These are phyloP conservation scores for Verticillium longisporum DNA, from an alignment of 2,329 filamentous ascomycete species.

Conservation along the genomic window DNA sequence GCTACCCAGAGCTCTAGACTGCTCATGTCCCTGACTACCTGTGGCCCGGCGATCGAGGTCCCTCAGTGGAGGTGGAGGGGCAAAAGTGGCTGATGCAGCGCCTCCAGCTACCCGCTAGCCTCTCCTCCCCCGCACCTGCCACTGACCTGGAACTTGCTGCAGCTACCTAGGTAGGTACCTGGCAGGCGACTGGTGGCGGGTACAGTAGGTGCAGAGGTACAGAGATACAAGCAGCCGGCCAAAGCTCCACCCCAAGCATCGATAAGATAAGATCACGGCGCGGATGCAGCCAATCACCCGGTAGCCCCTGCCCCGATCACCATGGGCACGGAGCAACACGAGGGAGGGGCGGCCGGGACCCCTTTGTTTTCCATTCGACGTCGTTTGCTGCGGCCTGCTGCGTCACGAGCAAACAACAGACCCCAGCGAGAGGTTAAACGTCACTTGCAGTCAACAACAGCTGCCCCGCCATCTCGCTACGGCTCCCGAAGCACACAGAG, in stretches of 20 bases:
- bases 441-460: background rate
- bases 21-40: background rate
- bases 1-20: slow-evolving; percentile 1
- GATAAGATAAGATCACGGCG: background rate
- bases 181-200: too few species aligned
- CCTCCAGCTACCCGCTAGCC: background rate
- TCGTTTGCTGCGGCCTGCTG: background rate
- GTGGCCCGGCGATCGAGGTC: background rate
- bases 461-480: background rate
- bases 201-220: too few species aligned
- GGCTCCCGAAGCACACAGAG: background rate
- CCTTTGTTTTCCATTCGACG: slow-evolving; percentile 1
- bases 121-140: background rate
- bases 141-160: background rate
- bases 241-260: background rate
- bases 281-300: background rate
- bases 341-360: background rate
- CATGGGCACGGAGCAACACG: slow-evolving; percentile 1
- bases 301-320: background rate
- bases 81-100: slow-evolving; percentile 2
- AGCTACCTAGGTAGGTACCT: too few species aligned
- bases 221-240: background rate
- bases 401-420: background rate
- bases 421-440: background rate
- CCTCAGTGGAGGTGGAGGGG: background rate